phyloP scores from a whole-genome alignment of 306 rosid genomes.

The Malus orientalis region DNA sequence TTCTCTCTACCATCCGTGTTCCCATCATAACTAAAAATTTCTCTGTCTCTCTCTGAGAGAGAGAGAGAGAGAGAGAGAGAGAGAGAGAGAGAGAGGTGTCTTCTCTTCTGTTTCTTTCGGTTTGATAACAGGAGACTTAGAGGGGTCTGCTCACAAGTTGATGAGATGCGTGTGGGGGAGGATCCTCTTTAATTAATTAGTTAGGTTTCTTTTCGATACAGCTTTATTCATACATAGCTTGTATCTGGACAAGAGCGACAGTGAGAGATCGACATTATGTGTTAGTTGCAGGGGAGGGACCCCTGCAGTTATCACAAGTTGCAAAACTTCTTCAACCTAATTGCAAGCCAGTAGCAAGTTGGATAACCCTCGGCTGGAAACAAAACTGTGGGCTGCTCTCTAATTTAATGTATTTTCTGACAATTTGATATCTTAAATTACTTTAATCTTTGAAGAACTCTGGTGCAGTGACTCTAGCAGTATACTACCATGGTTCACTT shows the following conservation, averaged over 20 bases:
- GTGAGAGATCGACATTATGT: neutral
- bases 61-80: too few relatives aligned
- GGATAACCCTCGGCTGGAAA: neutral
- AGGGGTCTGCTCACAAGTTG: neutral
- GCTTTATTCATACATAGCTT: neutral
- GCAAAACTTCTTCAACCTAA: neutral
- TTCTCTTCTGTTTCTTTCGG: neutral
- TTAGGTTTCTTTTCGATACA: neutral
- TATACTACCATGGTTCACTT: too few relatives aligned
- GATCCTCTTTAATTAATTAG: neutral
- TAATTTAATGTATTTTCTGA: too few relatives aligned
- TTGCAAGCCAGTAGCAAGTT: neutral
- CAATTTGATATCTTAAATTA: too few relatives aligned
- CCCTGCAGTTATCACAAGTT: neutral
- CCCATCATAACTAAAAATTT: too few relatives aligned
- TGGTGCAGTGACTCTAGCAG: too few relatives aligned
- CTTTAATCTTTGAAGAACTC: too few relatives aligned
- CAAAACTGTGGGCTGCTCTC: neutral
- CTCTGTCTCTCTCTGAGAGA: too few relatives aligned
- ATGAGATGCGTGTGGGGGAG: neutral
- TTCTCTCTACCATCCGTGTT: too few relatives aligned
- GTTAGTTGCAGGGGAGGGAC: neutral
- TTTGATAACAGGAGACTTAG: neutral
- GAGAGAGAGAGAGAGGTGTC: too few relatives aligned
- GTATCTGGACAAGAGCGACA: neutral